phyloP scores from a whole-genome alignment of 345 rosid species.

The Eucalyptus lansdowneana region DNA sequence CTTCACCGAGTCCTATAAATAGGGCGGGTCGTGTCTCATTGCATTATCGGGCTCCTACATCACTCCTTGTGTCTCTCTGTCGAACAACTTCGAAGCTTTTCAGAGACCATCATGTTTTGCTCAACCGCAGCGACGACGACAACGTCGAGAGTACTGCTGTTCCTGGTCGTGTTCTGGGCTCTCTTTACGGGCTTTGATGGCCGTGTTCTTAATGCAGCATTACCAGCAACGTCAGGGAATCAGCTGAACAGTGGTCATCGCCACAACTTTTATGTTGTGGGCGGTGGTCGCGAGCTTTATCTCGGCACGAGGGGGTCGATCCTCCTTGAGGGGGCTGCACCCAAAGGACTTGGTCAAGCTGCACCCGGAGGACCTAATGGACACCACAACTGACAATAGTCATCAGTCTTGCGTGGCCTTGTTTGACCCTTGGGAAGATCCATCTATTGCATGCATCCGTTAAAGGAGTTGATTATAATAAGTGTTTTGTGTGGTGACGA shows the following conservation, averaged over 20 bases:
- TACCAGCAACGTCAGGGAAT: neutral
- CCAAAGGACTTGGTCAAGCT: neutral
- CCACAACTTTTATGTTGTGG: neutral
- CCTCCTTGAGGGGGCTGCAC: neutral
- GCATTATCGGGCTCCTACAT: neutral
- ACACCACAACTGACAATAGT: slow-evolving; percentile 1
- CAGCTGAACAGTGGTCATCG: neutral
- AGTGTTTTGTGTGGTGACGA: neutral
- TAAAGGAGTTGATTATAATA: neutral
- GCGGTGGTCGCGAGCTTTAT: neutral
- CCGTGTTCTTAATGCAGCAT: neutral
- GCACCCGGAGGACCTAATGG: slow-evolving; percentile 20
- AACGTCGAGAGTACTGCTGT: neutral
- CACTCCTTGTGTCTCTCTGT: neutral
- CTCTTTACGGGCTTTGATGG: neutral
- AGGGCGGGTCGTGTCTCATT: neutral
- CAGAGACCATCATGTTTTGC: neutral
- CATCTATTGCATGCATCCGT: neutral
- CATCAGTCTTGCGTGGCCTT: neutral
- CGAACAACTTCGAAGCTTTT: neutral
- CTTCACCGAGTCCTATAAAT: neutral
- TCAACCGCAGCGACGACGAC: neutral
- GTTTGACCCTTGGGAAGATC: neutral
- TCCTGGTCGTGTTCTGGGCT: neutral
- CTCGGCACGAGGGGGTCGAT: neutral